Base-by-base conservation (phyloP, 116 monocot genomes). In the Posidonia oceanica region DNA sequence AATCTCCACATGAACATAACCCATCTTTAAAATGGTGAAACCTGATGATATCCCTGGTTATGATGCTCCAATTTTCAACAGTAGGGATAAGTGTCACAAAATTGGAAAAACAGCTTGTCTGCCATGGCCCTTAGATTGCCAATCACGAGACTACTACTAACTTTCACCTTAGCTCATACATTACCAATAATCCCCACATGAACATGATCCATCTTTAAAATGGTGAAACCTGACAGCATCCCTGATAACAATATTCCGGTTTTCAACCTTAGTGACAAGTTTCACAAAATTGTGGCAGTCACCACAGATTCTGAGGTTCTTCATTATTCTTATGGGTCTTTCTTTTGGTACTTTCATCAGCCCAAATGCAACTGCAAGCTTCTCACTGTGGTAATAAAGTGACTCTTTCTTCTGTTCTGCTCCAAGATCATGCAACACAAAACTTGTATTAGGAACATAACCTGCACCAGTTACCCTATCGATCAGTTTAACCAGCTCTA, bases 401-500 rank as follows among this genome's bases (percentile, higher is more conserved):
- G 68, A 60, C 8, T 72, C 78, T 61, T 78, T 71, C 68, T 78
- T 78, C 61, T 78, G 78, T 39, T 78, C 72, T 42, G 56, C 39
- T 61, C 72, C 78, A 60, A 78, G 52, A 68, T 78, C 72, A 67
- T 78, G 78, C 72, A 88, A 59, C 23, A 88, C 88, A 76, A 86
- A 88, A 12, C 78, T 84, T 5, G 80, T 82, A 52, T 92, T 80
- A 59, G 92, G 82, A 14, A 75, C 59, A 57, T 92, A 92, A 5
- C 92, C 88, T 2, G 60, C 37, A 15, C 56, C 74, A 16, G 61
- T 68, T 39, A 79, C 79, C 64, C 77, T 86, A 2, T 74, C 54
- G 15, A 88, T 73, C 77, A 93, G 66, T 3, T 75, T 73, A 36
- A 21, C 76, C 71, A 93, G 41, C 67, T 93, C 83, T 52, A 40